Base-by-base conservation (phyloP, 2,329 filamentous ascomycete species). In the Camillea tinctor region DNA sequence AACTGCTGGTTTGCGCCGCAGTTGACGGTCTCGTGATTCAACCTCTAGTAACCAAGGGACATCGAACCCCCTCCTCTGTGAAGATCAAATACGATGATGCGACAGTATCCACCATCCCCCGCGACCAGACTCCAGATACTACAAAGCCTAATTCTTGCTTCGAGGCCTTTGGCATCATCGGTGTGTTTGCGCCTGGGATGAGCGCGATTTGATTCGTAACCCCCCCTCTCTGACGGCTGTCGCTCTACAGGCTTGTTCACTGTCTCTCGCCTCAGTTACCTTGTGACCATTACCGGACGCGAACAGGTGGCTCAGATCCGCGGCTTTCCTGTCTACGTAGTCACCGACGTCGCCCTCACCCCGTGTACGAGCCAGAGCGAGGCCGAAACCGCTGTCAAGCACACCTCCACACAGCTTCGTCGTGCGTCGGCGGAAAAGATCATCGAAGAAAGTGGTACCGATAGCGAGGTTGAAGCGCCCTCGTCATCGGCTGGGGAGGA, bases 301-400 rank as follows among this genome's bases (percentile, higher is more conserved):
- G 86, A 96, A 70, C 91, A 96, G 74, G 93, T 98, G 54, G 95
- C 95, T 2, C 89, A 93, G 65, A 87, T 98, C 54, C 87, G 88
- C 65, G 92, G 92, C 5, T 88, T 85, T 58, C 89, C 93, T 0
- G 81, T 98, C 58, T 99, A 96, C 74, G 88, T 92, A 48, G 86
- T 97, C 61, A 95, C 90, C 50, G 92, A 96, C 68, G 91, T 98
- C 30, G 89, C 92, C 6, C 80, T 98, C n/a, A 96, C 96, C 5
- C 95, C 95, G 0, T 87, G 95, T 56, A 85, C 88, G 1, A 94
- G 90, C 5, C 88, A 89, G 69, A 73, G 76, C 49, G 92, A 96
- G 50, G 93, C 94, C 4, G 82, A 86, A 62, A 83, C 84, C 24
- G 89, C 92, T 8, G 89, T 98, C 60, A 75, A 78, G 2, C 83